phyloP scores from a whole-genome alignment of 805 yeast genomes.

The Kodamaea nitidulidarum region DNA sequence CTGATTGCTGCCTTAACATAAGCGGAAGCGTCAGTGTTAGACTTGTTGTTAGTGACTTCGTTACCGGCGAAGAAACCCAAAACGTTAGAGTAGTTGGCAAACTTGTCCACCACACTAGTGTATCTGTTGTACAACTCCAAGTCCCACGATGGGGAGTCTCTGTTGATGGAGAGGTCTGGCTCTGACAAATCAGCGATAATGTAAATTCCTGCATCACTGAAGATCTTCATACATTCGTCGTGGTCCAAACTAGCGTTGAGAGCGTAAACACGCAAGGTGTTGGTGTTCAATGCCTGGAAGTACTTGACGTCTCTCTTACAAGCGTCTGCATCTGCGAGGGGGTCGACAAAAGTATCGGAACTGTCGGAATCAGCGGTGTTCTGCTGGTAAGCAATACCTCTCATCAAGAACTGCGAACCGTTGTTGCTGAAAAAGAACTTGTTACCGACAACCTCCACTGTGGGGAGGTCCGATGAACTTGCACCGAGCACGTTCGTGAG shows the following conservation, averaged over 20 bases:
- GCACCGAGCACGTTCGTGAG: slow-evolving; percentile 3
- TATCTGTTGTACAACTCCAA: slow-evolving; percentile 69
- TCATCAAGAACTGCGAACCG: slow-evolving; percentile 42
- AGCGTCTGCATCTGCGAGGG: slow-evolving; percentile 38
- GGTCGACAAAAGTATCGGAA: slow-evolving; percentile 28
- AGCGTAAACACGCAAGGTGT: slow-evolving; percentile 42
- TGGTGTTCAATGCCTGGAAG: slow-evolving; percentile 35
- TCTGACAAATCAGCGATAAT: slow-evolving; percentile 49
- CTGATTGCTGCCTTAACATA: slow-evolving; percentile 95
- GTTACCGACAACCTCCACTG: slow-evolving; percentile 40
- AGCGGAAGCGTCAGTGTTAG: slow-evolving; percentile 87
- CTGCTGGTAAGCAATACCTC: slow-evolving; percentile 45
- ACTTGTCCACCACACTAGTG: slow-evolving; percentile 73
- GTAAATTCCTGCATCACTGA: slow-evolving; percentile 42
- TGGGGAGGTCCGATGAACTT: slow-evolving; percentile 19
- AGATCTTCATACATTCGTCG: slow-evolving; percentile 38
- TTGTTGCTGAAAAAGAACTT: slow-evolving; percentile 40
- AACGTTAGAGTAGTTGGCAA: slow-evolving; percentile 73
- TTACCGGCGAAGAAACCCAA: slow-evolving; percentile 97
- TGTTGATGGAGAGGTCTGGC: slow-evolving; percentile 72
- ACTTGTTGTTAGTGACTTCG: slow-evolving; percentile 82
- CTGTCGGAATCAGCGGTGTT: slow-evolving; percentile 33
- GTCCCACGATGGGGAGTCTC: slow-evolving; percentile 79
- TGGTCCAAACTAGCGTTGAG: slow-evolving; percentile 36
- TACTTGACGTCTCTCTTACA: slow-evolving; percentile 43